phyloP scores from a whole-genome alignment of 306 rosid species.

The Clitoria ternatea region DNA sequence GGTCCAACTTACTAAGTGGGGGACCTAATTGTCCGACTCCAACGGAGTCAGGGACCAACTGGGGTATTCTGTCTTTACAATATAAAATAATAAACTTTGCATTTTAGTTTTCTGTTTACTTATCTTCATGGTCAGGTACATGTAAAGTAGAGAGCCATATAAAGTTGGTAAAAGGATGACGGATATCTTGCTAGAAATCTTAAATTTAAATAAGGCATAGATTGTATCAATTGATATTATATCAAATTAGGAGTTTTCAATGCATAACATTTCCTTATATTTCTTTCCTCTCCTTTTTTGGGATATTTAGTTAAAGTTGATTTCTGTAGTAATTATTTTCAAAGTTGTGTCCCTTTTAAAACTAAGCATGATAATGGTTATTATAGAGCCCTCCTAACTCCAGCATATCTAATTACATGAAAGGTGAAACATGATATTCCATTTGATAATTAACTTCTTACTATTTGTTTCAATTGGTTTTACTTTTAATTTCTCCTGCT shows the following conservation, averaged over 20 bases:
- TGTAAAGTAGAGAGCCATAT: slow-evolving; percentile 90
- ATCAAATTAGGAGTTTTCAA: slow-evolving; percentile 93
- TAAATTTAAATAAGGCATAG: slow-evolving; percentile 97
- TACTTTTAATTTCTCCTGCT: too few species aligned
- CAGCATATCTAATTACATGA: slow-evolving; percentile 8
- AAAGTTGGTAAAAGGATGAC: slow-evolving; percentile 97
- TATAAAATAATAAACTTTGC: slow-evolving; percentile 14
- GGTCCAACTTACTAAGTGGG: too few species aligned
- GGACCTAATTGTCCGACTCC: too few species aligned
- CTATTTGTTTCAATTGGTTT: neutral
- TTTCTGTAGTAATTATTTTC: neutral
- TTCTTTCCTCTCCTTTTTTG: neutral
- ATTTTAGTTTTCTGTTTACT: neutral
- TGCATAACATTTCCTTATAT: neutral
- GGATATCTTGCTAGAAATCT: slow-evolving; percentile 73
- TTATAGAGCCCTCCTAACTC: neutral
- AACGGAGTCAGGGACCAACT: too few species aligned
- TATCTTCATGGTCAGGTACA: slow-evolving; percentile 67
- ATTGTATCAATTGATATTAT: slow-evolving; percentile 82
- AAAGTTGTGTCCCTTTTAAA: slow-evolving; percentile 13
- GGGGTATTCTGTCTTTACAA: too few species aligned
- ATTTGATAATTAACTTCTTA: neutral
- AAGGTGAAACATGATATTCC: slow-evolving; percentile 3
- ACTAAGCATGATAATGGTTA: slow-evolving; percentile 1
- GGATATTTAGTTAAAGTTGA: neutral